These are phyloP conservation scores for Didymella pomorum DNA, from an alignment of 2,329 filamentous ascomycete species.

Conservation along the genomic window DNA sequence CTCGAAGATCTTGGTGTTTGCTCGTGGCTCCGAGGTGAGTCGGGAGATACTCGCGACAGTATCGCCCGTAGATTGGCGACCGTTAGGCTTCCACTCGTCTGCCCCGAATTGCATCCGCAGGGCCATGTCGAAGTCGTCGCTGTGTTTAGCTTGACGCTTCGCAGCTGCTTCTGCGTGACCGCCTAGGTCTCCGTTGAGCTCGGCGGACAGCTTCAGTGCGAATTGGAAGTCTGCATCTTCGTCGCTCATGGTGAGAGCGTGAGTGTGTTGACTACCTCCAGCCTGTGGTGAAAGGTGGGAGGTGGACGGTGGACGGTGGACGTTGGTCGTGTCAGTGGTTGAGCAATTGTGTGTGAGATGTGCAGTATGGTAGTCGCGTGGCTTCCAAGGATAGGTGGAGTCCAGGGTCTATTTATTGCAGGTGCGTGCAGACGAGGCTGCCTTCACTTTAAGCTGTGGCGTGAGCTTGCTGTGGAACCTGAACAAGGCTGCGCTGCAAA, in stretches of 20 bases:
- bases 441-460: conserved; percentile 10
- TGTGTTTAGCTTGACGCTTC: conserved; percentile 8
- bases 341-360: not conserved
- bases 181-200: conserved; percentile 12
- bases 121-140: conserved; percentile 13
- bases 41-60: not conserved
- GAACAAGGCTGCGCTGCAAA: conserved; percentile 13
- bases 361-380: not conserved
- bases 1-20: conserved; percentile 2
- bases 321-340: not conserved
- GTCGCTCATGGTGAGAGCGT: not conserved
- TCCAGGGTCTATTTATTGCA: not conserved
- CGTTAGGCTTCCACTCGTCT: not conserved
- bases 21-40: not conserved
- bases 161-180: conserved; percentile 5
- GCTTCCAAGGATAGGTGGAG: not conserved
- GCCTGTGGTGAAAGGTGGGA: not conserved
- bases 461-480: not conserved
- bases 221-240: conserved; percentile 2
- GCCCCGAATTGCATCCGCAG: not conserved
- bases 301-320: too few species aligned
- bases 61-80: not conserved
- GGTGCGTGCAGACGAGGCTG: conserved; percentile 2
- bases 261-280: not conserved
- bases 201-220: conserved; percentile 17